phyloP scores from a whole-genome alignment of 129 eudicot species.

The Helianthus tuberosus region DNA sequence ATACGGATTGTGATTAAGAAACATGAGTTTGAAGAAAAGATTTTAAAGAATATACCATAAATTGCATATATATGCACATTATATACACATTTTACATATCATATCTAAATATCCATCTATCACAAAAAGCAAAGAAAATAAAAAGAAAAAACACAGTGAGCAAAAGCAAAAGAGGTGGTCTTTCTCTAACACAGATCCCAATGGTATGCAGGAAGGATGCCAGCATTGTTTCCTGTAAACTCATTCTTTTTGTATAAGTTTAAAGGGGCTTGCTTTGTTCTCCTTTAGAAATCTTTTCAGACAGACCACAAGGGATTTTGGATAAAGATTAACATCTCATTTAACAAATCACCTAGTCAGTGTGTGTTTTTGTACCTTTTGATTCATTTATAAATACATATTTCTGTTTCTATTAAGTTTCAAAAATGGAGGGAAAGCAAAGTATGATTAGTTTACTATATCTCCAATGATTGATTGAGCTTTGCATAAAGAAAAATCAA shows the following conservation, averaged over 20 bases:
- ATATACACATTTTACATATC: conserved; percentile 19
- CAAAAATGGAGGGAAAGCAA: conserved; percentile 47
- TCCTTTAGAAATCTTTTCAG: conserved; percentile 66
- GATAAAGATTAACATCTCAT: conserved; percentile 27
- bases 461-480: conserved; percentile 60
- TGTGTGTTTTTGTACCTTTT: conserved; percentile 6
- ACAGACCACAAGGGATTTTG: conserved; percentile 31
- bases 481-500: conserved; percentile 28
- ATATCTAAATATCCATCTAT: conserved; percentile 11
- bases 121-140: conserved; percentile 52
- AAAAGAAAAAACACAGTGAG: conserved; percentile 28
- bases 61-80: conserved; percentile 40
- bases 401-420: conserved; percentile 35
- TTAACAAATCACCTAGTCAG: conserved; percentile 24
- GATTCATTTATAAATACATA: conserved; percentile 12
- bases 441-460: conserved; percentile 42
- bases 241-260: conserved; percentile 94
- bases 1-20: conserved; percentile 35
- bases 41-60: conserved; percentile 39
- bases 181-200: conserved; percentile 97
- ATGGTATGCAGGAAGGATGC: conserved; percentile 75
- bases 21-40: conserved; percentile 33
- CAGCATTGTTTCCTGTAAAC: conserved; percentile 59
- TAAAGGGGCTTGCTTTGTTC: conserved; percentile 86
- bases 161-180: conserved; percentile 63